Percentiles rank a stretch among this genome's conserved stretches.
Evolutionary conservation across 139 green algal species (phyloP).

Genomic region (Tetradesmus lagerheimii): DNA sequence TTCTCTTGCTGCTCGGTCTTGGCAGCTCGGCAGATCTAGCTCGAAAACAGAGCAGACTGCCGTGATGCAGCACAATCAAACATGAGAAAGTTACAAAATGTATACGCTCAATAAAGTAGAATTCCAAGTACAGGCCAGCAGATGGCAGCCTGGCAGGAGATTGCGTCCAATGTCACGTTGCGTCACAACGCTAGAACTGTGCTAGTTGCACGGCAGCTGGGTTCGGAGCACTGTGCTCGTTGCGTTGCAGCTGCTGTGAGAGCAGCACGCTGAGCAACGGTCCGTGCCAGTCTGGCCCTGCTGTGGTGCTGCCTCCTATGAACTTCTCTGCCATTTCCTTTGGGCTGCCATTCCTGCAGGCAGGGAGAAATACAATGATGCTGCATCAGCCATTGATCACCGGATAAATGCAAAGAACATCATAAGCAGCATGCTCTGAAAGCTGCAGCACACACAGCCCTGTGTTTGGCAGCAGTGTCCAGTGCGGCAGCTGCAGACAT

Average conservation of each 20-base stretch:
- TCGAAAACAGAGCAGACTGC: not conserved
- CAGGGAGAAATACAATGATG: not conserved
- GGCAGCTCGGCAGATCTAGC: not conserved
- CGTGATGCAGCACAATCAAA: not conserved
- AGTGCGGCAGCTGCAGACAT: too few species aligned
- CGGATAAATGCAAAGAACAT: not conserved
- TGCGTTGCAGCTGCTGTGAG: not conserved
- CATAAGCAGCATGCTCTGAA: not conserved
- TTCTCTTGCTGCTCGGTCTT: not conserved
- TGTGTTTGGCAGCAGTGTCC: too few species aligned
- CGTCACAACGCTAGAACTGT: not conserved
- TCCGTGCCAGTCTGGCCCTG: not conserved
- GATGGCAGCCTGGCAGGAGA: not conserved
- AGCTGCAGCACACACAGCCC: too few species aligned
- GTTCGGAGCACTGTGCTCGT: too few species aligned
- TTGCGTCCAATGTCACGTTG: not conserved
- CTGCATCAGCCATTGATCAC: not conserved
- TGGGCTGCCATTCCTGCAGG: slow-evolving; percentile 42
- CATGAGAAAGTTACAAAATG: not conserved
- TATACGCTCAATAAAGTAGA: not conserved
- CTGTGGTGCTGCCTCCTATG: slow-evolving; percentile 16
- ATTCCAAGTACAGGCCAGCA: not conserved
- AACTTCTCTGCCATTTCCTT: slow-evolving; percentile 38
- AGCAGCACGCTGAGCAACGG: not conserved
- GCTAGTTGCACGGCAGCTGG: not conserved